Base-by-base conservation (phyloP, 805 yeast genomes). In the Kazachstania martiniae region DNA sequence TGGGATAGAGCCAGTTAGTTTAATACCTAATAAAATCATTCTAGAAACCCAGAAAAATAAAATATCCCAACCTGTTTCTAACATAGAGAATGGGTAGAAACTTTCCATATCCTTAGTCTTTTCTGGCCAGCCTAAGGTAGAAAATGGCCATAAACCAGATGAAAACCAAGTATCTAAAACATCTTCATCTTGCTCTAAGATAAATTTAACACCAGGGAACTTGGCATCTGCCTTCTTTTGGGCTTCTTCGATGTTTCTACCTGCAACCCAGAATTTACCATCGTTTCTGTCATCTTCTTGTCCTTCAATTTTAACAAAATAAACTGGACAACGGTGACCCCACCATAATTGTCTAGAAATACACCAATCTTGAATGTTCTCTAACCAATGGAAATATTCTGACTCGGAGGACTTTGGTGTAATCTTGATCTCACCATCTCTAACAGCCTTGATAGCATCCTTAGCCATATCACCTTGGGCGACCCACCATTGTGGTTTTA, bases 401-500 rank as follows among this genome's bases (percentile, higher is more conserved):
- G 80, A 73, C 65, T 86, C 94, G 10, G 95, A 86, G 14, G 87
- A 66, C 61, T 81, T 79, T 46, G 98, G 98, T 34, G 77, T 65
- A 51, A 91, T 84, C 34, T 74, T 72, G 49, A 89, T 72, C 33
- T 75, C 74, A 43, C 96, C 96, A 23, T 68, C 66, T 59, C 72
- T 74, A 38, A 89, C 95, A 34, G 85, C 96, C 33, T 74, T 68
- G 46, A 87, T 76, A 36, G 95, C 95, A 38, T 71, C 85, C 43
- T 69, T 66, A 32, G 97, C 98, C 82, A 85, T 82, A 36, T 77
- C 82, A 49, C 69, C 70, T 64, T 87, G 95, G 39, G 83, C 65
- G 44, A 91, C 96, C 96, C 96, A 91, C 98, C 98, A 91, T 67
- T 91, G 98, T 40, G 98, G 98, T 66, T 91, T 91, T 64, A 91